phyloP scores from a whole-genome alignment of 441 rosid genomes.

The Croton laevigatus region DNA sequence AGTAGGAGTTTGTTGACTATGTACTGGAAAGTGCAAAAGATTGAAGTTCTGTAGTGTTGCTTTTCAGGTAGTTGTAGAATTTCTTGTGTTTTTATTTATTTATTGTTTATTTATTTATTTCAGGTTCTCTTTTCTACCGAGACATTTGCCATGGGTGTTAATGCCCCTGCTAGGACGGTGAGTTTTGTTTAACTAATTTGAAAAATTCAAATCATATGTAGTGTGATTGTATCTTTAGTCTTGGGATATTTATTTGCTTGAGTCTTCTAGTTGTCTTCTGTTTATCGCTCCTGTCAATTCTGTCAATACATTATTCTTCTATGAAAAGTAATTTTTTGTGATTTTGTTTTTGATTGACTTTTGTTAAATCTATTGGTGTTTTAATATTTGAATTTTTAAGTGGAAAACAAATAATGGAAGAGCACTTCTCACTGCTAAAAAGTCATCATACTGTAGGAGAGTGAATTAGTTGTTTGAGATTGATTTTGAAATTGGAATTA shows the following conservation, averaged over 20 bases:
- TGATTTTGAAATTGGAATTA: neutral
- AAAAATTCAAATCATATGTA: constrained; percentile 1
- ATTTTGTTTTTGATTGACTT: neutral
- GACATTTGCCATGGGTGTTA: constrained; percentile 99
- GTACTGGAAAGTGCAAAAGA: too few relatives aligned
- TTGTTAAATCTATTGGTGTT: neutral
- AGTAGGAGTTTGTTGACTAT: neutral
- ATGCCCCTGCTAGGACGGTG: constrained; percentile 99
- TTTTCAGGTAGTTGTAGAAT: constrained; percentile 3
- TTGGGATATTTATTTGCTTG: neutral
- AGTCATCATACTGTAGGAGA: neutral
- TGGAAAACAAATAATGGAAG: neutral
- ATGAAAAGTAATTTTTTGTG: neutral
- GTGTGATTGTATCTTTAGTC: neutral
- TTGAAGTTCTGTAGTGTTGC: constrained; percentile 5
- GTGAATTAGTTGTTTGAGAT: neutral
- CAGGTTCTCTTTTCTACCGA: constrained; percentile 97
- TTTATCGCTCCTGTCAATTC: neutral
- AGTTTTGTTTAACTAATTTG: constrained; percentile 31
- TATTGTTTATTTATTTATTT: too few relatives aligned
- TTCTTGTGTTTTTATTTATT: constrained; percentile 18
- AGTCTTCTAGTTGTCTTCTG: neutral
- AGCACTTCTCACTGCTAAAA: neutral
- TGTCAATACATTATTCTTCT: neutral
- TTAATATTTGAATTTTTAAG: constrained; percentile 3